Base-by-base conservation (phyloP, 1,139 yeast genomes). In the Hemisphaericaspora xylanilytica region DNA sequence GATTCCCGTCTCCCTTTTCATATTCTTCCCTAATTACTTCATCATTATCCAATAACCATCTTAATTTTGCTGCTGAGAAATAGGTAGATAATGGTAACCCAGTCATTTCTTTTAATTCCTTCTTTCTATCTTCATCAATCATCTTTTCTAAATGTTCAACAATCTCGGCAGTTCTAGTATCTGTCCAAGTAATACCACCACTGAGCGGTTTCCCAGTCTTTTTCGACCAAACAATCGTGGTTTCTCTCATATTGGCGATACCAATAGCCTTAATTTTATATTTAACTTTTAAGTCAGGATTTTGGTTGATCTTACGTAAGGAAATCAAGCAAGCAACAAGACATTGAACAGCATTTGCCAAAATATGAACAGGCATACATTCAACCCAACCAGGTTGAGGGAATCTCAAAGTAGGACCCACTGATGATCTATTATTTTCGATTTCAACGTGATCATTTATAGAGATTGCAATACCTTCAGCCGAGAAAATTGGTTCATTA, bases 141-240 rank as follows among this genome's bases (percentile, higher is more conserved):
- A 70, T 68, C 49, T 72, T 70, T 51, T 75, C 78, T 61, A 84
- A 73, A 51, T 81, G 78, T 49, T 78, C 78, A 42, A 88, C 92
- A 42, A 87, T 75, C 28, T 74, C 81, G 8, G 85, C 65, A 25
- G 96, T 90, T 58, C 97, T 78, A 30, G 95, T 85, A 64, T 90
- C 97, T 45, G 94, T 86, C 97, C 97, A 90, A 35, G 92, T 95
- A 58, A 90, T 87, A 58, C 97, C 97, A 56, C 85, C 82, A 58
- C 83, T 75, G 41, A 87, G 73, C 2, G 97, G 94, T 51, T 75
- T 71, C 34, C 97, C 97, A 2, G 97, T 88, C 42, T 72, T 72
- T 51, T 81, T 75, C 41, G 88, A 83, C 97, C 97, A 90, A 38
- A 90, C 83, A 42, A 90, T 78, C 24, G 96, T 85, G 33, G 97